A percentile compares a stretch with the other conserved stretches of the same genome.
These are phyloP conservation scores for Pleoardoris graminearum DNA, from an alignment of 2,329 filamentous ascomycete species.

Conservation along the genomic window DNA sequence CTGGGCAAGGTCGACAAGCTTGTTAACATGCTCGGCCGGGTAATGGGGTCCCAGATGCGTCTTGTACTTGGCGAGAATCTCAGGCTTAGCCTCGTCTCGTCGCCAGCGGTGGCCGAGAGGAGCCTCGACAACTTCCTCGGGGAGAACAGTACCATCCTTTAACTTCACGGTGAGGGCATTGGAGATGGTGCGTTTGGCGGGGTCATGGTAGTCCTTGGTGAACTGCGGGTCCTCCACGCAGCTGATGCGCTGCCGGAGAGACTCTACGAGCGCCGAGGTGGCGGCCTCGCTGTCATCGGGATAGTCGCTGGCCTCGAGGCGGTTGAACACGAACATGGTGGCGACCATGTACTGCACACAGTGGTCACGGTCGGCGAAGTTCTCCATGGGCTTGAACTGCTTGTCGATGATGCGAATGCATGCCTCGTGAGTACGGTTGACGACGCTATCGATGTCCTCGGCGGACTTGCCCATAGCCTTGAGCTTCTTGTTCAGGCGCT, in stretches of 20 bases:
- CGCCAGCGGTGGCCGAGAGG: conserved; percentile 89
- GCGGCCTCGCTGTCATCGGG: conserved; percentile 90
- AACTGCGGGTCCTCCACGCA: conserved; percentile 96
- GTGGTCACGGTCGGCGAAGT: conserved; percentile 99
- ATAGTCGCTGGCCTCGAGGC: conserved; percentile 92
- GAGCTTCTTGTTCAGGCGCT: conserved; percentile 84
- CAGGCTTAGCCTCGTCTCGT: conserved; percentile 95
- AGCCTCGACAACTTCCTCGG: conserved; percentile 90
- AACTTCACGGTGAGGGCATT: conserved; percentile 95
- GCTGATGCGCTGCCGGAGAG: conserved; percentile 87
- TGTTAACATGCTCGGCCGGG: conserved; percentile 72
- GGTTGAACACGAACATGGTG: conserved; percentile 93
- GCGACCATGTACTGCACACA: conserved; percentile 99
- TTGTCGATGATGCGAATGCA: conserved; percentile 99
- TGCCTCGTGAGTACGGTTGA: conserved; percentile 95
- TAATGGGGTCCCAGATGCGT: conserved; percentile 87
- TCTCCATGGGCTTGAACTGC: conserved; percentile 99
- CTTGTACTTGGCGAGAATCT: conserved; percentile 95
- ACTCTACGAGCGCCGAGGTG: conserved; percentile 85
- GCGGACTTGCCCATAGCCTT: conserved; percentile 85
- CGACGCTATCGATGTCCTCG: conserved; percentile 85
- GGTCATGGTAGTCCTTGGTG: conserved; percentile 94
- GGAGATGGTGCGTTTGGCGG: conserved; percentile 89
- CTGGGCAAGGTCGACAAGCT: conserved; percentile 79
- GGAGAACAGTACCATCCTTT: conserved; percentile 88